Conservation (phyloP, 2,329 filamentous ascomycete genomes). For the Aspergillus ibericus region DNA sequence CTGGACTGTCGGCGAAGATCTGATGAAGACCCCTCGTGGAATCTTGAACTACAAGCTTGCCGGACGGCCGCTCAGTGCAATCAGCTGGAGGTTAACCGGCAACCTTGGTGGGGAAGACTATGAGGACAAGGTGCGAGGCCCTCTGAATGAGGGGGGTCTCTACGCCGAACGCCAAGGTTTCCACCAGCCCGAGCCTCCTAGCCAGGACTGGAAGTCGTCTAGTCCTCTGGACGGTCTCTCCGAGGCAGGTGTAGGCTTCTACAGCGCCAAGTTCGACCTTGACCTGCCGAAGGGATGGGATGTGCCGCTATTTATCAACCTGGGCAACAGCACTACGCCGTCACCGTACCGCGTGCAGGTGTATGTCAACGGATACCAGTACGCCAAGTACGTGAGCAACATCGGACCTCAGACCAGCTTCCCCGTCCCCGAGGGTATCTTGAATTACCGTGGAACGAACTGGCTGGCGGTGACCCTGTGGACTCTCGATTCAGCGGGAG, state of each 20-base stretch:
- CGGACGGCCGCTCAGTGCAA: conserved; percentile 34
- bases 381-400: conserved; percentile 66
- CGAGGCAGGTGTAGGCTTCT: conserved; percentile 54
- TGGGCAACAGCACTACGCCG: conserved; percentile 49
- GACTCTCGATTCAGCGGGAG: conserved; percentile 61
- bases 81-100: conserved; percentile 60
- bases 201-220: conserved; percentile 31
- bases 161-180: conserved; percentile 57
- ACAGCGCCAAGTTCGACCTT: conserved; percentile 53
- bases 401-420: conserved; percentile 73
- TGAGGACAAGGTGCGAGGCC: conserved; percentile 52
- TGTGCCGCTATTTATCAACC: conserved; percentile 55
- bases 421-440: conserved; percentile 71
- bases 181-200: conserved; percentile 53
- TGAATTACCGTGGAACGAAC: conserved; percentile 70
- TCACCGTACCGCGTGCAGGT: conserved; percentile 64
- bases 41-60: conserved; percentile 50
- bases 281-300: conserved; percentile 55
- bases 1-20: conserved; percentile 58
- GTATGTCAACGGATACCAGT: conserved; percentile 77
- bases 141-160: conserved; percentile 59
- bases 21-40: conserved; percentile 60
- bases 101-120: conserved; percentile 60
- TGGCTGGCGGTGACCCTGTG: conserved; percentile 68
- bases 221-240: conserved; percentile 45